These are phyloP conservation scores for Kwoniella newhampshirensis DNA, from an alignment of 768 basidiomycete genomes.

Conservation along the genomic window DNA sequence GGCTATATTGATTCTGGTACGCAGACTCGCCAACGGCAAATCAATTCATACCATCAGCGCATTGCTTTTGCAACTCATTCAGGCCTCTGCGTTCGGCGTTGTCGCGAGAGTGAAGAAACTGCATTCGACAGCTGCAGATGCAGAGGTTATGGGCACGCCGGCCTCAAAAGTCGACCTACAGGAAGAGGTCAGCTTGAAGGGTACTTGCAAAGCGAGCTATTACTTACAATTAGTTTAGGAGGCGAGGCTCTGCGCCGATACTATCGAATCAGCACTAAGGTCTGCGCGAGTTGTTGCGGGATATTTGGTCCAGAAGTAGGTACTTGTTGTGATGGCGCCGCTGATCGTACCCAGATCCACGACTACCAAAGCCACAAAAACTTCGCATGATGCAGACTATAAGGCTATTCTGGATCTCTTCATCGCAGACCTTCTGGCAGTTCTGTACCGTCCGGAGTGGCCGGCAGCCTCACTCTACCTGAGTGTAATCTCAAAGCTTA, in stretches of 20 bases:
- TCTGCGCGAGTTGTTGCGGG: slow-evolving; percentile 80
- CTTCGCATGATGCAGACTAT: slow-evolving; percentile 91
- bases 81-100: slow-evolving; percentile 89
- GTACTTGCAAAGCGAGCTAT: neutral
- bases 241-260: slow-evolving; percentile 26
- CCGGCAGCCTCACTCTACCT: slow-evolving; percentile 83
- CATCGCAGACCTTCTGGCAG: slow-evolving; percentile 79
- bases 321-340: neutral
- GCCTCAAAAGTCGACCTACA: slow-evolving; percentile 62
- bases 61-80: slow-evolving; percentile 88
- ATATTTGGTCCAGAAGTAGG: slow-evolving; percentile 61
- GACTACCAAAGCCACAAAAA: slow-evolving; percentile 75
- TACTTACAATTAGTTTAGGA: slow-evolving; percentile 21
- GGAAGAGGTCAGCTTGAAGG: slow-evolving; percentile 62
- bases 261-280: slow-evolving; percentile 64
- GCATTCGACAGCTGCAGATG: slow-evolving; percentile 56
- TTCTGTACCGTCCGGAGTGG: slow-evolving; percentile 96
- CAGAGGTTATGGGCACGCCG: slow-evolving; percentile 59
- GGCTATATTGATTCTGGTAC: slow-evolving; percentile 10
- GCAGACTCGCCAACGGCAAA: slow-evolving; percentile 82
- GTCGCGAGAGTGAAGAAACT: slow-evolving; percentile 49
- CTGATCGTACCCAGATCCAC: slow-evolving; percentile 53
- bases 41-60: slow-evolving; percentile 93
- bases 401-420: slow-evolving; percentile 87
- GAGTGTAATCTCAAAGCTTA: slow-evolving; percentile 74